Conservation (phyloP, 371 early-diverging fungal genomes). For the Zychaea mexicana region DNA sequence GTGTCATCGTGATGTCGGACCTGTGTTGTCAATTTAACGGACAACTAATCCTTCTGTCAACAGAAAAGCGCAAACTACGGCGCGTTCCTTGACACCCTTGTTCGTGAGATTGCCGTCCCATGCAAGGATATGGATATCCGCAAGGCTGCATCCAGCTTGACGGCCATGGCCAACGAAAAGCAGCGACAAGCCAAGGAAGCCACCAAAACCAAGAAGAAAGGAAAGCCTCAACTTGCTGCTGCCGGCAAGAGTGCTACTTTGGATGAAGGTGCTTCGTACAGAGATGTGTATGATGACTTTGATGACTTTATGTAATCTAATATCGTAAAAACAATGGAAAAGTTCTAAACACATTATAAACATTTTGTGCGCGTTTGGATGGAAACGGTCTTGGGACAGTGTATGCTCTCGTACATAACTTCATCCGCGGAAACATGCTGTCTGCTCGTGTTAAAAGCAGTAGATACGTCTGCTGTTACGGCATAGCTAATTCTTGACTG, state of each 20-base stretch:
- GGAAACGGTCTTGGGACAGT: too few relatives aligned
- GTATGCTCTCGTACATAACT: too few relatives aligned
- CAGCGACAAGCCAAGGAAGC: conserved; percentile 78
- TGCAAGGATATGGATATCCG: conserved; percentile 84
- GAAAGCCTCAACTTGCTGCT: conserved; percentile 59
- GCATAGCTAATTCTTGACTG: too few relatives aligned
- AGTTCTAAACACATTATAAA: too few relatives aligned
- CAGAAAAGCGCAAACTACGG: conserved; percentile 56
- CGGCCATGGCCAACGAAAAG: conserved; percentile 89
- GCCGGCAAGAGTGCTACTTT: conserved; percentile 50
- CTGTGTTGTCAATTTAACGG: too few relatives aligned
- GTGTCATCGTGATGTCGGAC: too few relatives aligned
- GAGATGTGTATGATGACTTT: conserved; percentile 69
- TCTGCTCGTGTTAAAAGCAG: too few relatives aligned
- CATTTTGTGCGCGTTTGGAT: too few relatives aligned
- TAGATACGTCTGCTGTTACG: background rate
- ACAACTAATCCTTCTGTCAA: too few relatives aligned
- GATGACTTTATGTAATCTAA: conserved; percentile 80
- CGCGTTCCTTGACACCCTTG: conserved; percentile 76
- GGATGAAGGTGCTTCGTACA: conserved; percentile 33
- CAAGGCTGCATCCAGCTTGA: conserved; percentile 74
- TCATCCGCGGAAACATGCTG: too few relatives aligned
- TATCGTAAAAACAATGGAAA: background rate
- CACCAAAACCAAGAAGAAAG: conserved; percentile 70
- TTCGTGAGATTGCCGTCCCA: conserved; percentile 78